Base-by-base conservation (phyloP, 352 stramenopile genomes). In the Globisporangium megalacanthum region DNA sequence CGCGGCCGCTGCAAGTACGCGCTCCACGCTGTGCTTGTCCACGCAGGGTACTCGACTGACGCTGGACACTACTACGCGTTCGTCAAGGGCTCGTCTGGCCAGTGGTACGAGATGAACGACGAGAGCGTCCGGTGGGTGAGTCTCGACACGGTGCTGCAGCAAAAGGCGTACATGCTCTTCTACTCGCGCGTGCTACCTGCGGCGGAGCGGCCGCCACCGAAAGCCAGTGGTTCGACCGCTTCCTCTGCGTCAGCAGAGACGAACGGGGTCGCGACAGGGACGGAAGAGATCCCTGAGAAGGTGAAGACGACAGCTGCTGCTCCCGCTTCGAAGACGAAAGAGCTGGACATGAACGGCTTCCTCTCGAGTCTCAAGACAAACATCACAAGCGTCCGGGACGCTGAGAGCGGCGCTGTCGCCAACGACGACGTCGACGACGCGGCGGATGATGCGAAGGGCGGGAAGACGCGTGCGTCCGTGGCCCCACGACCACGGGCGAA, bases 91-190 rank as follows among this genome's bases (percentile, higher is more conserved):
- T 79, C 83, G 13, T 93, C 88, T 0, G 84, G 88, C n/a, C 79
- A 91, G 62, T 97, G 90, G 90, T 93, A 95, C 61, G 79, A 94
- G 60, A 97, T 97, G 88, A 95, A 97, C 62, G 90, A 97, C 58
- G 80, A 92, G 45, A 79, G 72, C 15, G 88, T 96, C 22, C 74
- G 83, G 35, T 91, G 90, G 78, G 88, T 96, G 17, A 89, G 81
- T 51, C 2, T 91, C n/a, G 79, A 94, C 36, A 94, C 78, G 6
- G 88, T 94, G 54, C 69, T 97, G 37, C 72, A 88, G 51, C 86
- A 96, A 44, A 89, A 92, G 56, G 88, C 86, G 31, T 97, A 97
- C 69, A 91, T 97, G 77, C 75, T 97, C 1, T 97, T 97, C 64
- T 96, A 97, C 68, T 87, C 82, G 54, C 76, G 85, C 6, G 72